phyloP scores from a whole-genome alignment of 805 yeast species.

The Saccharomycopsis schoenii region DNA sequence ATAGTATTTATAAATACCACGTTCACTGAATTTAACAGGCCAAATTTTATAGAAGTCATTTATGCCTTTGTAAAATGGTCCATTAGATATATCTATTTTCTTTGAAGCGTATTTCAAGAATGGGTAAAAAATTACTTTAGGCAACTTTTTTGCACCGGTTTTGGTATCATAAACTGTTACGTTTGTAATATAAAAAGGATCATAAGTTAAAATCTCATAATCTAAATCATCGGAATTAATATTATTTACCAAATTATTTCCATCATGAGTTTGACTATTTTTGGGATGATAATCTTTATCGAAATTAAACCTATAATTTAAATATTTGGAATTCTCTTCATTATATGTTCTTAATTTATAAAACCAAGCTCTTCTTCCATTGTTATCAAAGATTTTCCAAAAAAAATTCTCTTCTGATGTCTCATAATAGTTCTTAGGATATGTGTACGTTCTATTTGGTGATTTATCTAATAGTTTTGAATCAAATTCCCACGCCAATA shows the following conservation, averaged over 20 bases:
- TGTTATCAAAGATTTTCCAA: slow-evolving; percentile 21
- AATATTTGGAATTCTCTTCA: slow-evolving; percentile 9
- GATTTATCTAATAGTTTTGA: slow-evolving; percentile 36
- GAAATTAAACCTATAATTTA: slow-evolving; percentile 31
- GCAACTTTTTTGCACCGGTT: slow-evolving; percentile 43
- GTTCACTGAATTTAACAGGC: slow-evolving; percentile 39
- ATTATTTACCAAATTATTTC: slow-evolving; percentile 14
- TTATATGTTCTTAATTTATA: slow-evolving; percentile 27
- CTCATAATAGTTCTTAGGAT: neutral
- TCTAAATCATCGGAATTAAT: slow-evolving; percentile 11
- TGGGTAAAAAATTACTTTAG: slow-evolving; percentile 35
- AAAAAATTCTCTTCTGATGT: slow-evolving; percentile 8
- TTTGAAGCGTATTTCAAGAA: slow-evolving; percentile 44
- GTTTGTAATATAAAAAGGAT: slow-evolving; percentile 17
- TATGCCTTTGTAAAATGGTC: slow-evolving; percentile 34
- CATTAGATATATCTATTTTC: slow-evolving; percentile 46
- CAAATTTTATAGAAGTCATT: slow-evolving; percentile 31
- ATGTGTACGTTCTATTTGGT: slow-evolving; percentile 20
- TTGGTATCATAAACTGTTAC: slow-evolving; percentile 34
- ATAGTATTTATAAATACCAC: slow-evolving; percentile 52
- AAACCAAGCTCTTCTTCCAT: slow-evolving; percentile 49
- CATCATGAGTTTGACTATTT: slow-evolving; percentile 28
- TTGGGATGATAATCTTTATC: slow-evolving; percentile 13
- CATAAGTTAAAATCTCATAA: slow-evolving; percentile 16
- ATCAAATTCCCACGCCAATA: slow-evolving; percentile 41